Evolutionary conservation across 768 basidiomycete genomes (phyloP).

Genomic region (Saitozyma sp.): DNA sequence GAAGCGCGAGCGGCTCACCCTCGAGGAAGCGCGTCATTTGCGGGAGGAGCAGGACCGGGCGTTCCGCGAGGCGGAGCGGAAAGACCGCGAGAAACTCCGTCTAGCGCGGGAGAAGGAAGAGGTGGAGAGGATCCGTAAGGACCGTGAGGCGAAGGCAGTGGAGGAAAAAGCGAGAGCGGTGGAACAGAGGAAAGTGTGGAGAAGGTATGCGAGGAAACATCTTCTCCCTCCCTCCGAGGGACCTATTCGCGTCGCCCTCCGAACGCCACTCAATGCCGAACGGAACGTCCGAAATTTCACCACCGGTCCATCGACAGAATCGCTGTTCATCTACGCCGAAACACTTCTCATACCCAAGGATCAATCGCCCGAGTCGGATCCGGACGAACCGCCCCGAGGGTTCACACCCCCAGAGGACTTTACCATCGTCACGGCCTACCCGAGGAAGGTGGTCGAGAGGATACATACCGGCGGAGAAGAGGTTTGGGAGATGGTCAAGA

Average conservation of each 20-base stretch:
- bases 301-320: conserved; percentile 19
- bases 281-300: conserved; percentile 38
- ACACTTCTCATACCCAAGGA: conserved; percentile 38
- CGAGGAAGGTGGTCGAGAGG: conserved; percentile 35
- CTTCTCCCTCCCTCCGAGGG: conserved; percentile 53
- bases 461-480: conserved; percentile 20
- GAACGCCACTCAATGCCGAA: conserved; percentile 36
- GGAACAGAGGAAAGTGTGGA: conserved; percentile 56
- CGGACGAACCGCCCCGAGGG: conserved; percentile 28
- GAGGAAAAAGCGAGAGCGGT: conserved; percentile 38
- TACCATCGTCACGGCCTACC: conserved; percentile 45
- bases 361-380: conserved; percentile 21
- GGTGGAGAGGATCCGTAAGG: conserved; percentile 20
- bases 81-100: conserved; percentile 68
- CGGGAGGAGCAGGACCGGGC: conserved; percentile 74
- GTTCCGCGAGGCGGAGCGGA: conserved; percentile 64
- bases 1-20: conserved; percentile 53
- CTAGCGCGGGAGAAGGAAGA: conserved; percentile 61
- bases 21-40: conserved; percentile 61
- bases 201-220: conserved; percentile 62
- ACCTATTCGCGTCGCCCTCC: conserved; percentile 46
- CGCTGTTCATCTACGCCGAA: conserved; percentile 45
- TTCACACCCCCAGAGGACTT: conserved; percentile 24
- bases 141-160: conserved; percentile 20
- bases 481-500: conserved; percentile 39